Percentiles rank a stretch among this genome's conserved stretches.
Evolutionary conservation across 352 stramenopile species (phyloP).

Genomic region (Thalassiosira exigua): DNA sequence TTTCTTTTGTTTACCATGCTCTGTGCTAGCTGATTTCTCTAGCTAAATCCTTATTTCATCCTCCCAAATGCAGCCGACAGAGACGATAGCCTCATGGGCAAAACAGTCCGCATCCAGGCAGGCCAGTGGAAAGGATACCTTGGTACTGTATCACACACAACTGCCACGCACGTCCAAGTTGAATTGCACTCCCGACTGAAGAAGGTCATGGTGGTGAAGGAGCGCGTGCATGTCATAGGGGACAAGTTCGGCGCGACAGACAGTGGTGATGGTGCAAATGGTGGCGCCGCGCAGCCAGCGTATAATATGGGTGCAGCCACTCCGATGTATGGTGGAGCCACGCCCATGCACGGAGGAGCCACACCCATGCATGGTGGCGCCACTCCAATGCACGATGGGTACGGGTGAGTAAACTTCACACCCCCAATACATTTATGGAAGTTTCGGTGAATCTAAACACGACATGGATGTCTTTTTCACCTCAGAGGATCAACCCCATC

Average conservation of each 20-base stretch:
- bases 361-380: conserved; percentile 81
- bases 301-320: conserved; percentile 71
- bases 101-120: conserved; percentile 85
- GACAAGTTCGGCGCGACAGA: conserved; percentile 86
- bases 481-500: conserved; percentile 49
- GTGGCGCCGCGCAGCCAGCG: conserved; percentile 21
- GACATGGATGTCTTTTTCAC: conserved; percentile 8
- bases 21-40: no score
- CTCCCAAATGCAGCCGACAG: conserved; percentile 49
- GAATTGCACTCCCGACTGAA: conserved; percentile 86
- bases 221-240: conserved; percentile 81
- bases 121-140: conserved; percentile 87
- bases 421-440: neutral
- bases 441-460: neutral
- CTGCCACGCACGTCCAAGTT: conserved; percentile 83
- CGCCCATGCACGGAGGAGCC: conserved; percentile 79
- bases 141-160: conserved; percentile 82
- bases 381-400: conserved; percentile 58
- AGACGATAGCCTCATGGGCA: conserved; percentile 82
- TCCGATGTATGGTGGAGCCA: conserved; percentile 83
- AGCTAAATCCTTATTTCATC: no score
- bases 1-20: no score
- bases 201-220: conserved; percentile 85
- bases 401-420: conserved; percentile 39
- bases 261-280: conserved; percentile 25